Evolutionary conservation across 2,329 filamentous ascomycete genomes (phyloP).

Genomic region (Cercospora sojina): DNA sequence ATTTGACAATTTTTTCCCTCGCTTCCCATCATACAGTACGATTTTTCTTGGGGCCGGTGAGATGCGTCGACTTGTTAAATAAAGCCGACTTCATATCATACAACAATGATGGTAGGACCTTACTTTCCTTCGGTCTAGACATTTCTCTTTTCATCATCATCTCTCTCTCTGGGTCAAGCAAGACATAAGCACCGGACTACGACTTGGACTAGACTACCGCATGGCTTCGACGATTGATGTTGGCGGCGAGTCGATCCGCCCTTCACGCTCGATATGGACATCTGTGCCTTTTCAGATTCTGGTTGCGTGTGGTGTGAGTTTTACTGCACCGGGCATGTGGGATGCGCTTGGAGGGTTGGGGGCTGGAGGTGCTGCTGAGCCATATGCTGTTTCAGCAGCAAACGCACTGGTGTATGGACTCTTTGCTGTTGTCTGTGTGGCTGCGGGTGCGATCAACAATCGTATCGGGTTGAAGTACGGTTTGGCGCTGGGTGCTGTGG

Average conservation of each 20-base stretch:
- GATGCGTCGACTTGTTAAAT: neutral
- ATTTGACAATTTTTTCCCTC: conserved; percentile 1
- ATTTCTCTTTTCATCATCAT: neutral
- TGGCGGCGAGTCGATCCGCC: neutral
- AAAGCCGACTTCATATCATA: neutral
- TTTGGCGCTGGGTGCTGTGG: conserved; percentile 45
- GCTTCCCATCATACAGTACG: neutral
- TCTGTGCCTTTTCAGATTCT: conserved; percentile 26
- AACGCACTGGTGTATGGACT: conserved; percentile 53
- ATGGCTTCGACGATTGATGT: neutral
- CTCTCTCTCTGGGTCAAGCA: neutral
- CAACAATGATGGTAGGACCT: neutral
- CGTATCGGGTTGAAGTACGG: conserved; percentile 33
- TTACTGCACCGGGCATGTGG: conserved; percentile 28
- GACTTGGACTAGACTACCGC: neutral
- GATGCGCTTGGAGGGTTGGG: conserved; percentile 21
- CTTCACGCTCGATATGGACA: conserved; percentile 5
- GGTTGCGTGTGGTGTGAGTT: conserved; percentile 23
- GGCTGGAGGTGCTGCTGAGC: conserved; percentile 30
- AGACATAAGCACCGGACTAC: neutral
- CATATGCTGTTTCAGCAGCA: conserved; percentile 49
- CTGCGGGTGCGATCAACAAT: conserved; percentile 36
- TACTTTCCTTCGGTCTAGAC: neutral
- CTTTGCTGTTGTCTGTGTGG: conserved; percentile 47
- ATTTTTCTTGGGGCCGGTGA: neutral